Conservation (phyloP, 2,329 filamentous ascomycete species). For the Fusarium sp. region DNA sequence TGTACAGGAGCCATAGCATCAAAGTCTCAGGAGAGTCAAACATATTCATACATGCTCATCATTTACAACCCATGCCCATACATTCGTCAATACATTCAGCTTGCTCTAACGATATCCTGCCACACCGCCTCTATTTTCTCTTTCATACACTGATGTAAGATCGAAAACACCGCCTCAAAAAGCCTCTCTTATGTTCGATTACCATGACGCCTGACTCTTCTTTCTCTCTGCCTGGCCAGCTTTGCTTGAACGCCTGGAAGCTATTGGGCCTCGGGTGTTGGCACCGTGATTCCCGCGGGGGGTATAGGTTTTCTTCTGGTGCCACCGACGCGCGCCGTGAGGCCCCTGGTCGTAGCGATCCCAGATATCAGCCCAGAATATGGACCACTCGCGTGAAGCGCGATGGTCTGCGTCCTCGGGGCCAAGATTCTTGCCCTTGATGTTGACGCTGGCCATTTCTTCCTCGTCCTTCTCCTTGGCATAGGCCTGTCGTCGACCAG, state of each 20-base stretch:
- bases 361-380: constrained; percentile 44
- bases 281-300: neutral
- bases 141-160: constrained; percentile 1
- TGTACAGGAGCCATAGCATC: constrained; percentile 15
- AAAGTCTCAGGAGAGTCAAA: constrained; percentile 19
- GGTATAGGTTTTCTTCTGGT: neutral
- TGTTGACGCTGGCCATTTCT: neutral
- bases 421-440: constrained; percentile 14
- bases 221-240: neutral
- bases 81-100: neutral
- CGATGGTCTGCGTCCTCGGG: constrained; percentile 28
- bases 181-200: neutral
- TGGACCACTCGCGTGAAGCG: constrained; percentile 28
- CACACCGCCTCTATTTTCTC: neutral
- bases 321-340: constrained; percentile 3
- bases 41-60: constrained; percentile 30
- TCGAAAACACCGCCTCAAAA: neutral
- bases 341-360: constrained; percentile 42
- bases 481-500: constrained; percentile 29
- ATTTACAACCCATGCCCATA: constrained; percentile 6
- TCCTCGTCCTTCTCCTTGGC: neutral
- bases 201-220: too few species aligned
- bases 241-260: neutral
- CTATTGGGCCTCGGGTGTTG: neutral
- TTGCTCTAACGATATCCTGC: neutral